Evolutionary conservation across 179 eudicot genomes (phyloP).

Genomic region (Amaranthus tricolor): DNA sequence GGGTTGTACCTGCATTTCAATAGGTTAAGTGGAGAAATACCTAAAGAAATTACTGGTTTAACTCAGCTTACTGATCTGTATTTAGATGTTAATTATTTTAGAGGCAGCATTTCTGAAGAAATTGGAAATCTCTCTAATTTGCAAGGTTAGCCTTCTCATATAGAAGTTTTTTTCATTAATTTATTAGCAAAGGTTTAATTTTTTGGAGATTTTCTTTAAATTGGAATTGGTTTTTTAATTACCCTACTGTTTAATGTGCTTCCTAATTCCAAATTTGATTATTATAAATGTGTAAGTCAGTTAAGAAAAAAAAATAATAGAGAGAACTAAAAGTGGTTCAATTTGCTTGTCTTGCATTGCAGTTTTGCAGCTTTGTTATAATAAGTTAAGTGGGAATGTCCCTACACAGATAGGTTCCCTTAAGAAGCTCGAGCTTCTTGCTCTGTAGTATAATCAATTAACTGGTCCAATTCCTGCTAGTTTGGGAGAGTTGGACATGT

Average conservation of each 20-base stretch:
- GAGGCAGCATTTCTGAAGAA: slow-evolving; percentile 59
- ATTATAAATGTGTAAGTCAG: neutral
- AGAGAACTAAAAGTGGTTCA: slow-evolving; percentile 14
- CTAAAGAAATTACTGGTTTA: slow-evolving; percentile 58
- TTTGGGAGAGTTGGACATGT: slow-evolving; percentile 55
- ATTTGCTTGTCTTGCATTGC: slow-evolving; percentile 29
- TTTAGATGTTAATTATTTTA: slow-evolving; percentile 71
- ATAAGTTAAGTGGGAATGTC: slow-evolving; percentile 66
- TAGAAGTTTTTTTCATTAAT: neutral
- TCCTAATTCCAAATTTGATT: neutral
- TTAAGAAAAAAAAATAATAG: neutral
- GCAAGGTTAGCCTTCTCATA: slow-evolving; percentile 51
- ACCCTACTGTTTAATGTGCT: neutral
- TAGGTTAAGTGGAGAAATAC: slow-evolving; percentile 56
- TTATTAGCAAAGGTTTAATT: slow-evolving; percentile 25
- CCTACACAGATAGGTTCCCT: slow-evolving; percentile 71
- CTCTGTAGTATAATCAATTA: slow-evolving; percentile 64
- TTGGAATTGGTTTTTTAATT: neutral
- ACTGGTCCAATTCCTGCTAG: slow-evolving; percentile 85
- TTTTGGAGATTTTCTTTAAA: neutral
- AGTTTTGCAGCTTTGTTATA: slow-evolving; percentile 82
- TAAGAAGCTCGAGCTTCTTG: slow-evolving; percentile 68
- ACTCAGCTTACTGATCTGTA: slow-evolving; percentile 71
- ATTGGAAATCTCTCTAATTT: slow-evolving; percentile 65
- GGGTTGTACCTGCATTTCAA: slow-evolving; percentile 85